These are phyloP conservation scores for Quercus ilex DNA, from an alignment of 306 rosid genomes.

Conservation along the genomic window DNA sequence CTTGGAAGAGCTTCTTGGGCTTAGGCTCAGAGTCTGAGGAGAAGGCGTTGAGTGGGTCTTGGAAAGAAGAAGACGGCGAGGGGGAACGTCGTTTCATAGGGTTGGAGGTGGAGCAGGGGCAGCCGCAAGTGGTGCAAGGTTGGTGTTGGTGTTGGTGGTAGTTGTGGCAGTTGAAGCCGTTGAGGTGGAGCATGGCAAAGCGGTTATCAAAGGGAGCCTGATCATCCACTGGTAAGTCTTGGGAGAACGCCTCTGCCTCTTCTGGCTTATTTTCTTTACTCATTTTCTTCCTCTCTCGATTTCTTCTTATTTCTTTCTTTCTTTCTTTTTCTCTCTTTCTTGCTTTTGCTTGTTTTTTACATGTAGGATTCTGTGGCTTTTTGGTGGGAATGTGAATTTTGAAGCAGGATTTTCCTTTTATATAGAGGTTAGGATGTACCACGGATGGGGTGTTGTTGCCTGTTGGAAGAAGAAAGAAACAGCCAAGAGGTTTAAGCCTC, in stretches of 20 bases:
- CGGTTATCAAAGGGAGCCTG: neutral
- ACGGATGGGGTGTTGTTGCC: neutral
- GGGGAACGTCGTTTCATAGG: conserved; percentile 30
- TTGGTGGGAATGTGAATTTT: neutral
- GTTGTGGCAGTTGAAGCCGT: neutral
- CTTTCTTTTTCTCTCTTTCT: too few relatives aligned
- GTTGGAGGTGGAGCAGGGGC: neutral
- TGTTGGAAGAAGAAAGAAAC: too few relatives aligned
- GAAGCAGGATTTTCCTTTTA: neutral
- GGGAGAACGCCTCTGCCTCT: neutral
- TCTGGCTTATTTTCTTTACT: neutral
- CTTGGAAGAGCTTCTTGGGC: conserved; percentile 26
- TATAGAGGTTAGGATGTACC: neutral
- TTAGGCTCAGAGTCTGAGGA: neutral
- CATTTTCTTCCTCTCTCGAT: too few relatives aligned
- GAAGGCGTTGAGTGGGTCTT: neutral
- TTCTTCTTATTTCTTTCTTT: too few relatives aligned
- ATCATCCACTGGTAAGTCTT: neutral
- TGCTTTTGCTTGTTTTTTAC: too few relatives aligned
- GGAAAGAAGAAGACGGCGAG: conserved; percentile 2
- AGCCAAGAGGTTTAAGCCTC: too few relatives aligned
- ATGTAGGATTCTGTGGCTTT: neutral
- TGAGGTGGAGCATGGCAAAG: conserved; percentile 26
- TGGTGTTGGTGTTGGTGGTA: neutral
- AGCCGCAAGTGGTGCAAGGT: conserved; percentile 13